These are phyloP conservation scores for Blumeriella jaapii DNA, from an alignment of 2,329 filamentous ascomycete genomes.

Conservation along the genomic window DNA sequence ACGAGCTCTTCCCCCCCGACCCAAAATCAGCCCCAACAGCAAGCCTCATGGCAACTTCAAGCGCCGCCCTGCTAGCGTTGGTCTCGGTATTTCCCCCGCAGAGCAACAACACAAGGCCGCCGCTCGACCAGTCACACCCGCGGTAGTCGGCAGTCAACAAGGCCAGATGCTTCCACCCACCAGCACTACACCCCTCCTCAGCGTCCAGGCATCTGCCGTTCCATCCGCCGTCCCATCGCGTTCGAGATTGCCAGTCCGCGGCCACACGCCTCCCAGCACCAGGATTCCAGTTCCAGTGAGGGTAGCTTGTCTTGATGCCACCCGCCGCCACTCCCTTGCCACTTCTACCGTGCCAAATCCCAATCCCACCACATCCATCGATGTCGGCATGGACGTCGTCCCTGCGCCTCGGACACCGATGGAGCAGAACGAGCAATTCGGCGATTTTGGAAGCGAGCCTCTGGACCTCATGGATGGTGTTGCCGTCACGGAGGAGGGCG, in stretches of 20 bases:
- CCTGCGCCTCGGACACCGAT: no score
- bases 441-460: conserved; percentile 30
- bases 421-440: conserved; percentile 3
- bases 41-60: not conserved
- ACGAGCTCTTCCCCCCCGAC: not conserved
- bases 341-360: not conserved
- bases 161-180: not conserved
- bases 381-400: not conserved
- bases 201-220: no score
- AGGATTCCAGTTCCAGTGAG: not conserved
- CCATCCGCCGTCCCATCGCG: no score
- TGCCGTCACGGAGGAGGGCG: conserved; percentile 44
- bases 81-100: conserved; percentile 10
- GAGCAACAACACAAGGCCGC: not conserved
- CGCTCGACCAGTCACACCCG: not conserved
- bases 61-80: conserved; percentile 2
- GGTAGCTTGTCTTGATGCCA: no score
- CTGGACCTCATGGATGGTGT: conserved; percentile 40
- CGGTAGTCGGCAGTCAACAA: not conserved
- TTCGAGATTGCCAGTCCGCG: no score
- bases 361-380: not conserved
- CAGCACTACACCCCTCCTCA: not conserved
- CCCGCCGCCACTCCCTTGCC: no score
- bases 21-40: not conserved
- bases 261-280: no score